Conservation (phyloP, 257 asterid genomes). For the Gynochthodes officinalis region DNA sequence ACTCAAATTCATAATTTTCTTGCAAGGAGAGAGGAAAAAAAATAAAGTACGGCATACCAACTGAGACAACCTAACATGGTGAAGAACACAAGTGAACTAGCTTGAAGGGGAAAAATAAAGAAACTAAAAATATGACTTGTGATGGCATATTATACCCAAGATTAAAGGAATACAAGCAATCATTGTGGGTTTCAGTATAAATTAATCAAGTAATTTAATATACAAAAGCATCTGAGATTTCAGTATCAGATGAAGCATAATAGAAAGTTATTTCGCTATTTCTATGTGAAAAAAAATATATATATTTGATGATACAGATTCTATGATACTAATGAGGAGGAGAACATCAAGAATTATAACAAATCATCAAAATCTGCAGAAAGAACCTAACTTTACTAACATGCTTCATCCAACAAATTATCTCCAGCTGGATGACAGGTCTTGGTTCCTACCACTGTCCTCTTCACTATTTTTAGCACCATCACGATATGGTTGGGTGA, state of each 20-base stretch:
- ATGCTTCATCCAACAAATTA: conserved; percentile 23
- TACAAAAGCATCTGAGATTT: conserved; percentile 19
- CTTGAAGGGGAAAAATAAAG: conserved; percentile 8
- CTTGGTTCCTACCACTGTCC: conserved; percentile 41
- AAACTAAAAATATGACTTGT: not conserved
- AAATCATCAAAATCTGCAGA: conserved; percentile 16
- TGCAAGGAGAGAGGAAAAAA: conserved; percentile 5
- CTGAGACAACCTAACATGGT: conserved; percentile 11
- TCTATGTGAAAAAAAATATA: conserved; percentile 5
- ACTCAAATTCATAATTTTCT: not conserved
- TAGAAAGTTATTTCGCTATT: conserved; percentile 6
- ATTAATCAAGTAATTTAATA: conserved; percentile 13
- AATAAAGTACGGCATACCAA: conserved; percentile 1
- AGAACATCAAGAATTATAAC: conserved; percentile 14
- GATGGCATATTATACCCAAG: conserved; percentile 1
- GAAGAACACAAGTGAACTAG: not conserved
- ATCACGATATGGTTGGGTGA: conserved; percentile 36
- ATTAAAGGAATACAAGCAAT: not conserved
- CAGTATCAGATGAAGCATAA: not conserved
- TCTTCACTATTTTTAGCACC: conserved; percentile 46
- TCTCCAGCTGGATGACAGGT: conserved; percentile 37
- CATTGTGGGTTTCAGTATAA: not conserved
- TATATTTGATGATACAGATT: conserved; percentile 16
- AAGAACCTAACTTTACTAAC: conserved; percentile 21
- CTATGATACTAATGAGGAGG: conserved; percentile 9